Evolutionary conservation across 208 protist species (phyloP).

Genomic region (Wallacemonas sp.): DNA sequence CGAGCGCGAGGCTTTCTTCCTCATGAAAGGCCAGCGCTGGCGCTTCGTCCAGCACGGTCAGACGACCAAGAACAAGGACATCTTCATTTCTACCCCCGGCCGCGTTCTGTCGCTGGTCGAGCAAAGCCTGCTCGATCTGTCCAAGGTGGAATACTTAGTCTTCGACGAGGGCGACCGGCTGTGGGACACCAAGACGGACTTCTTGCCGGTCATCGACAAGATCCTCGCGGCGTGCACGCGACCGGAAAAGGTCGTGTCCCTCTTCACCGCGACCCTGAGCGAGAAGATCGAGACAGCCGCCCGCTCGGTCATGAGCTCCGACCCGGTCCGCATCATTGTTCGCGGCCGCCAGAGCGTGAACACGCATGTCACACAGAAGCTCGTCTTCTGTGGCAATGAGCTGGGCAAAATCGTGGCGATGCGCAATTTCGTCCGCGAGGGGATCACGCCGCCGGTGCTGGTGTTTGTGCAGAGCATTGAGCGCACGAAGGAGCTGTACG

Average conservation of each 20-base stretch:
- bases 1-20: slow-evolving; percentile 88
- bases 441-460: slow-evolving; percentile 95
- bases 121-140: slow-evolving; percentile 77
- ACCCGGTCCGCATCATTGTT: slow-evolving; percentile 94
- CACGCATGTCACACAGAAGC: slow-evolving; percentile 82
- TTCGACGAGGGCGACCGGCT: slow-evolving; percentile 98
- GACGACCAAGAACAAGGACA: slow-evolving; percentile 90
- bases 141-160: slow-evolving; percentile 89
- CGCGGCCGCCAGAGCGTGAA: slow-evolving; percentile 78
- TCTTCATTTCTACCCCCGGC: slow-evolving; percentile 91
- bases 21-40: slow-evolving; percentile 88
- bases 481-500: slow-evolving; percentile 95
- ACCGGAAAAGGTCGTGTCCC: slow-evolving; percentile 69
- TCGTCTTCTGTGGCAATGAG: slow-evolving; percentile 96
- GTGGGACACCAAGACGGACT: slow-evolving; percentile 91
- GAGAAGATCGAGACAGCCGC: slow-evolving; percentile 90
- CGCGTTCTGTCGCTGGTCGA: slow-evolving; percentile 79
- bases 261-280: slow-evolving; percentile 96
- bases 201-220: slow-evolving; percentile 79
- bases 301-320: slow-evolving; percentile 82
- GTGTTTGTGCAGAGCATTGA: slow-evolving; percentile 98
- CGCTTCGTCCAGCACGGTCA: slow-evolving; percentile 88
- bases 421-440: slow-evolving; percentile 92
- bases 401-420: slow-evolving; percentile 97
- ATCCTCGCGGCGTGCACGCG: slow-evolving; percentile 86